Percentiles rank a stretch among this genome's conserved stretches.
phyloP scores from a whole-genome alignment of 202 grass and related monocot genomes.

The Panicum virgatum region DNA sequence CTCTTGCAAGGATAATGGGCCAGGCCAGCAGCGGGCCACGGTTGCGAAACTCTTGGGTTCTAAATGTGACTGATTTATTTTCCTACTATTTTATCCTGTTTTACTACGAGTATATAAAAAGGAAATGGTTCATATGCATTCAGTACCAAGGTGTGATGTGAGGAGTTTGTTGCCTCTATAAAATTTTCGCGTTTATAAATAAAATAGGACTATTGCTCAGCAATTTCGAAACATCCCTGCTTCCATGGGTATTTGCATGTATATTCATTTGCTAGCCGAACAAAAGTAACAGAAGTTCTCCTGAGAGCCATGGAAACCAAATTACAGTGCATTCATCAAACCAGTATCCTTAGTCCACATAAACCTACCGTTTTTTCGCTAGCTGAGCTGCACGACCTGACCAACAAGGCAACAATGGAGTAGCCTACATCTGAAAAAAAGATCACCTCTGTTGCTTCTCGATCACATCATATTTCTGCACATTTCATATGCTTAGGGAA shows the following conservation, averaged over 20 bases:
- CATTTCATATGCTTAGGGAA: not conserved
- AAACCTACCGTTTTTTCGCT: not conserved
- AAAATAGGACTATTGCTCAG: too few relatives aligned
- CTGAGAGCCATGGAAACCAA: not conserved
- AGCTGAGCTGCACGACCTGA: not conserved
- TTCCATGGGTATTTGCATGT: not conserved
- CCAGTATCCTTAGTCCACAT: not conserved
- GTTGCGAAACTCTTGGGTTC: too few relatives aligned
- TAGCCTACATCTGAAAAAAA: not conserved
- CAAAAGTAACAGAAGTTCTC: not conserved
- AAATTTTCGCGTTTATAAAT: too few relatives aligned
- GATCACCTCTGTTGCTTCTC: not conserved
- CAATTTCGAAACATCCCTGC: too few relatives aligned
- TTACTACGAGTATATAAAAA: too few relatives aligned
- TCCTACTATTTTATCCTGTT: too few relatives aligned
- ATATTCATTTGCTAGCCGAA: not conserved
- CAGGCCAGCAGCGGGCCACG: too few relatives aligned
- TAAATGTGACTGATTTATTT: too few relatives aligned
- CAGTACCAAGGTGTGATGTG: too few relatives aligned
- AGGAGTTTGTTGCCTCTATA: too few relatives aligned
- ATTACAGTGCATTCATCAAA: not conserved
- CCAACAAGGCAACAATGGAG: not conserved
- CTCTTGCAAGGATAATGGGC: too few relatives aligned
- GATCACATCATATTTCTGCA: not conserved
- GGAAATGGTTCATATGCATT: too few relatives aligned